These are phyloP conservation scores for Naganishia friedmannii DNA, from an alignment of 768 basidiomycete species.

Conservation along the genomic window DNA sequence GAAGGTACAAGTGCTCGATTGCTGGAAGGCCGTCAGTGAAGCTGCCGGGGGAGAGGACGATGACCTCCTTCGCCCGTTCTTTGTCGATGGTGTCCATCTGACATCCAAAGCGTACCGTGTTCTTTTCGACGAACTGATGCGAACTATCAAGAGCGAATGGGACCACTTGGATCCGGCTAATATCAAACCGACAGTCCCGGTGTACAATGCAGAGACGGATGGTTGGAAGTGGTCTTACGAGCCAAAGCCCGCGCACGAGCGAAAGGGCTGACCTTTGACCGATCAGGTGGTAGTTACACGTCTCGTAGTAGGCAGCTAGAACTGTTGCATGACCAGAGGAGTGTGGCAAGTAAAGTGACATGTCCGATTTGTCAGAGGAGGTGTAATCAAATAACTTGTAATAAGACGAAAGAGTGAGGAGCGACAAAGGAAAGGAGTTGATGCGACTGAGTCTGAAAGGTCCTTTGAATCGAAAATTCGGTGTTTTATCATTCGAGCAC, in stretches of 20 bases:
- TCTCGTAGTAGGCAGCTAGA: too few species aligned
- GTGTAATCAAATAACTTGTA: too few species aligned
- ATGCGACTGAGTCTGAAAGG: too few species aligned
- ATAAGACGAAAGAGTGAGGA: too few species aligned
- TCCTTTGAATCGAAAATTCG: too few species aligned
- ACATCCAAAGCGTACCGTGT: constrained; percentile 70
- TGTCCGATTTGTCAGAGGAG: too few species aligned
- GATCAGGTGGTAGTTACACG: too few species aligned
- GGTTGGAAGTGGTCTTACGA: constrained; percentile 5
- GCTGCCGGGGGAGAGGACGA: constrained; percentile 53
- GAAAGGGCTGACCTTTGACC: background rate
- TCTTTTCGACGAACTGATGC: constrained; percentile 63
- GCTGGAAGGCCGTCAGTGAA: constrained; percentile 50
- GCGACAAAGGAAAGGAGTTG: too few species aligned
- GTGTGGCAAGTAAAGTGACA: too few species aligned
- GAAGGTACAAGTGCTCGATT: background rate
- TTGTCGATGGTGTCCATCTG: constrained; percentile 74
- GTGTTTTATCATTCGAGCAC: too few species aligned
- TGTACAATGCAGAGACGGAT: constrained; percentile 18
- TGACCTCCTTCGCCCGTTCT: constrained; percentile 48
- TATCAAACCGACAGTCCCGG: constrained; percentile 15
- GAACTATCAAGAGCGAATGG: constrained; percentile 55
- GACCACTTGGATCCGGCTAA: constrained; percentile 19
- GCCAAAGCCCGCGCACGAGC: background rate
- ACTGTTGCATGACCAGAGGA: too few species aligned